Base-by-base conservation (phyloP, 2,329 filamentous ascomycete genomes). In the Aspergillus ochraceus region DNA sequence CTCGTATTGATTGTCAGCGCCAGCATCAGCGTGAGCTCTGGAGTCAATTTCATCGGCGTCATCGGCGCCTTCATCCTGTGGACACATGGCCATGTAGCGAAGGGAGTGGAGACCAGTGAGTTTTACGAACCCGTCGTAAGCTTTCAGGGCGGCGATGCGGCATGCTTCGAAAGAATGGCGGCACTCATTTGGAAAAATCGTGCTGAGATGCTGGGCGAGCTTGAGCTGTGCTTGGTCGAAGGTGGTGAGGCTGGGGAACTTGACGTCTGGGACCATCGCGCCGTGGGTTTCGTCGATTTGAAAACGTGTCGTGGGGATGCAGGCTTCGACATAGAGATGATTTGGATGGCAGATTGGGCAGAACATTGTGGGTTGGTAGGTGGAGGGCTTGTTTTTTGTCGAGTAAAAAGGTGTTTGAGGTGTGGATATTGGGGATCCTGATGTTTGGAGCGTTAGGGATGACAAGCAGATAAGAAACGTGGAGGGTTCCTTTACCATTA, bases 51-150 rank as follows among this genome's bases (percentile, higher is more conserved):
- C 8, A 29, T 24, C 24, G 24, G 26, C 1, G 26, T 9, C 26
- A 29, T 29, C 26, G 8, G 26, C 26, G 8, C 6, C 26, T 8
- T 29, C 26, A 29, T 8, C 8, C 26, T 29, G 26, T 4, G 70
- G 66, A 32, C 74, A 75, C 51, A 75, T 62, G 12, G 62, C 62
- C 49, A 63, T 63, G 60, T 66, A 71, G 29, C 71, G 68, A 8
- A 61, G 19, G 14, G 59, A 49, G 57, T 60, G 60, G n/a, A 53
- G 17, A 6, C 51, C 6, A 55, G 68, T 61, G 30, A 74, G 51
- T 6, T 36, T 26, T 39, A 63, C 62, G 49, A 69, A 64, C 8
- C 10, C 11, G 1, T 39, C 39, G 45, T 68, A 60, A 14, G 67
- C 63, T 2, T 20, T 4, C 3, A 39, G 59, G 29, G 67, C 73